A percentile compares a stretch with the other conserved stretches of the same genome.
Evolutionary conservation across 805 yeast genomes (phyloP).

Genomic region (Yarrowia sp.): DNA sequence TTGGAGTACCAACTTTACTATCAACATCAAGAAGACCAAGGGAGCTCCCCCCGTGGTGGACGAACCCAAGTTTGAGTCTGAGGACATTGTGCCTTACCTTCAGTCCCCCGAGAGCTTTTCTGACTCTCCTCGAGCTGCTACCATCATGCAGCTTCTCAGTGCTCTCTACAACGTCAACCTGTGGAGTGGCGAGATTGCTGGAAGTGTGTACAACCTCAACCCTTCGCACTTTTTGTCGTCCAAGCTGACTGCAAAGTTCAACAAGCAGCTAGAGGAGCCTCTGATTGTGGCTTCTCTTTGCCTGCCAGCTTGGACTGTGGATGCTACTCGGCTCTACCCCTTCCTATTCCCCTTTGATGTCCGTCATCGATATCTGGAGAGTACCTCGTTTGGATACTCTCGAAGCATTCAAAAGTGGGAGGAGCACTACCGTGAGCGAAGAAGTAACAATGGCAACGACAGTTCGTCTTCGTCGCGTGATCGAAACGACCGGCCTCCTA

Average conservation of each 20-base stretch:
- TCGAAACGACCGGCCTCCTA: slow-evolving; percentile 30
- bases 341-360: slow-evolving; percentile 83
- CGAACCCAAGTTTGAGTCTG: slow-evolving; percentile 30
- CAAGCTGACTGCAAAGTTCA: slow-evolving; percentile 79
- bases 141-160: slow-evolving; percentile 33
- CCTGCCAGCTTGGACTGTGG: slow-evolving; percentile 79
- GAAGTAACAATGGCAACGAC: slow-evolving; percentile 36
- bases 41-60: slow-evolving; percentile 27
- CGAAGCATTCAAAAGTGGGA: slow-evolving; percentile 79
- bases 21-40: slow-evolving; percentile 44
- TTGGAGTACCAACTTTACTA: slow-evolving; percentile 57
- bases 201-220: slow-evolving; percentile 27
- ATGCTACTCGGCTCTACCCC: slow-evolving; percentile 68
- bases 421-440: slow-evolving; percentile 38
- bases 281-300: slow-evolving; percentile 81
- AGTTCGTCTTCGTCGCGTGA: slow-evolving; percentile 27
- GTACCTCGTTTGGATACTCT: slow-evolving; percentile 88
- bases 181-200: slow-evolving; percentile 29
- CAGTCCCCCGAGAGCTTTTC: slow-evolving; percentile 32
- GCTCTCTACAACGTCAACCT: slow-evolving; percentile 34
- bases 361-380: slow-evolving; percentile 70
- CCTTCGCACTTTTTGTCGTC: slow-evolving; percentile 56
- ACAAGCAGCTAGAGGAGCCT: slow-evolving; percentile 86
- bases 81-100: slow-evolving; percentile 29
- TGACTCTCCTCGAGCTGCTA: slow-evolving; percentile 27